phyloP scores from a whole-genome alignment of 2,329 filamentous ascomycete genomes.

The Sclerotinia sclerotiorum region DNA sequence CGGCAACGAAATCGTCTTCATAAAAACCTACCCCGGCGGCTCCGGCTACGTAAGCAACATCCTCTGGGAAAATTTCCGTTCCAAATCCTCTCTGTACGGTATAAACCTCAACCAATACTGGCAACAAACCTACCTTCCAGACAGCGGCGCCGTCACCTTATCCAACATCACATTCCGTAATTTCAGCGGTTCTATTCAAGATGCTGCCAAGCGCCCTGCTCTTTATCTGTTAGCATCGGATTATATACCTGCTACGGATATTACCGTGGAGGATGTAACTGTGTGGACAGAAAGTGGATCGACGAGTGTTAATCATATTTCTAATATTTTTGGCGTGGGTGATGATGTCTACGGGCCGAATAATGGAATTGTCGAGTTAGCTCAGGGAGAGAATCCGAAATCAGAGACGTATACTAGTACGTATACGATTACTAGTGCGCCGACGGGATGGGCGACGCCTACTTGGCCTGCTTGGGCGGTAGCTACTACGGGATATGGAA shows the following conservation, averaged over 20 bases:
- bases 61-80: constrained; percentile 40
- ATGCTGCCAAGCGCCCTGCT: constrained; percentile 38
- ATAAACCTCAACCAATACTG: constrained; percentile 38
- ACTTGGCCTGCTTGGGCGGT: constrained; percentile 19
- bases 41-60: constrained; percentile 42
- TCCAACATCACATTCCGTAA: constrained; percentile 37
- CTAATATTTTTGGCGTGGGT: constrained; percentile 41
- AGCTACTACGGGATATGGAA: constrained; percentile 1
- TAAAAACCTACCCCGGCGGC: constrained; percentile 45
- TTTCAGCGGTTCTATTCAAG: constrained; percentile 32
- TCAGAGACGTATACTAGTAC: constrained; percentile 38
- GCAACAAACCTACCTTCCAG: constrained; percentile 31
- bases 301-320: constrained; percentile 40
- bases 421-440: constrained; percentile 39
- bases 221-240: constrained; percentile 41
- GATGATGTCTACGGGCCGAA: constrained; percentile 37
- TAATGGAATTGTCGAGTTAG: constrained; percentile 27
- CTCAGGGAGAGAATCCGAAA: constrained; percentile 16
- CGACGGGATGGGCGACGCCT: constrained; percentile 35
- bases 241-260: constrained; percentile 38
- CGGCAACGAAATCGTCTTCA: constrained; percentile 43
- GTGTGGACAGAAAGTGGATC: constrained; percentile 41
- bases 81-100: constrained; percentile 33
- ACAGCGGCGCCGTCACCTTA: constrained; percentile 36
- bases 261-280: constrained; percentile 41